Base-by-base conservation (phyloP, 352 stramenopile species). In the Phytophthora parvispora region DNA sequence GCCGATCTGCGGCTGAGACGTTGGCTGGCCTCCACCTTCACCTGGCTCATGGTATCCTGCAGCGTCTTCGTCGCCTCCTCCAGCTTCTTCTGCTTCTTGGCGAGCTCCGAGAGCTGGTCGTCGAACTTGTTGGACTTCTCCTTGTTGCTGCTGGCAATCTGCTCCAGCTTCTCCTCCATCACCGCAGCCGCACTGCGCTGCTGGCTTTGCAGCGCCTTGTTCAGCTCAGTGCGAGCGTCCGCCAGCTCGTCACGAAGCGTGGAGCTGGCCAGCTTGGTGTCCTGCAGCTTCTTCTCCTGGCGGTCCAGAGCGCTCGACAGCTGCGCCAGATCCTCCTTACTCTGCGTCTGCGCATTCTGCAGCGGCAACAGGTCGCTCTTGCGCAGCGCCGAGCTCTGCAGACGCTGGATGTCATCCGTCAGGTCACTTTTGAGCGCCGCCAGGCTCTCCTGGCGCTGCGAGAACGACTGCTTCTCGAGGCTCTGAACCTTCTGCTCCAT, bases 231-330 rank as follows among this genome's bases (percentile, higher is more conserved):
- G n/a, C 78, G 74, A 4, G 83, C 81, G 28, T 90, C 79, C 2
- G 52, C 55, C 2, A 94, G 40, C 42, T 94, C 86, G 24, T 92
- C 86, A 18, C 72, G 80, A 24, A 92, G 67, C 6, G 80, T 62
- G 1, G 73, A 55, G 40, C 68, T 80, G 9, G 83, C 64, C 22
- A 70, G 24, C 55, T 91, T 93, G 18, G 77, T 52, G 36, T 92
- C 84, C 28, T 86, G 80, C 3, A 84, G 64, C 16, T 86, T 84
- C 57, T 86, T 91, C 43, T 93, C 86, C 28, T 92, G 84, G 1
- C 84, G 83, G 28, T 91, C 83, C 18, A 94, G 60, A 4, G 75
- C 78, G 20, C 68, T 65, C 27, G 81, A 80, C 2, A 94, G 60
- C 34, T 94, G 83, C 18, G 64, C 62, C 36, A 94, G 7, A 25